phyloP scores from a whole-genome alignment of 768 basidiomycete species.

The Austroboletus eburneus region DNA sequence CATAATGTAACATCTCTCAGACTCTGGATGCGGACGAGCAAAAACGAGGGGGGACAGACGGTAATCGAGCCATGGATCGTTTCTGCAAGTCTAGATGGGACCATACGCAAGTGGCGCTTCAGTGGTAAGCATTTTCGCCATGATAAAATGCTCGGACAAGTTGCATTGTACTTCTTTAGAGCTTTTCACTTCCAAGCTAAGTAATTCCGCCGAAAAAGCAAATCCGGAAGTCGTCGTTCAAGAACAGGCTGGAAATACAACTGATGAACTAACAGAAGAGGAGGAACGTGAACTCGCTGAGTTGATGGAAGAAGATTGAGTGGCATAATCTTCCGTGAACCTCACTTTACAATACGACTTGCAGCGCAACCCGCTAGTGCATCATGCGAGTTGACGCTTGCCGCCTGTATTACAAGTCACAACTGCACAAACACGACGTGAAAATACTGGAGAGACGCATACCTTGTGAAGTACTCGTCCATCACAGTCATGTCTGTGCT shows the following conservation, averaged over 20 bases:
- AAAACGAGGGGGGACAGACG: slow-evolving; percentile 42
- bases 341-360: no score
- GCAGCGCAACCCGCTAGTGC: no score
- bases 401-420: no score
- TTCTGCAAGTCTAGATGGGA: slow-evolving; percentile 81
- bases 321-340: no score
- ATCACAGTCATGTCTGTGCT: no score
- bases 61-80: slow-evolving; percentile 76
- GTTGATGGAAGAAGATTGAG: slow-evolving; percentile 46
- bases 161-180: slow-evolving; percentile 14
- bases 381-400: no score
- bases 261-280: slow-evolving; percentile 67
- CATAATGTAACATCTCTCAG: slow-evolving; percentile 79
- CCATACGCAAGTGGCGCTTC: slow-evolving; percentile 81
- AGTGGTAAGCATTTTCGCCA: slow-evolving; percentile 39
- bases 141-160: neutral
- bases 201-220: slow-evolving; percentile 16
- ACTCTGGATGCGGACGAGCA: slow-evolving; percentile 59
- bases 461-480: no score
- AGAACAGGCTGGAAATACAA: slow-evolving; percentile 23
- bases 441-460: no score
- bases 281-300: slow-evolving; percentile 89
- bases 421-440: no score
- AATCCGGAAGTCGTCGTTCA: slow-evolving; percentile 23
- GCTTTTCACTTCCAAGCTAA: slow-evolving; percentile 23